phyloP scores from a whole-genome alignment of 192 early-diverging fungal genomes.

The Phycomyces blakesleeanus region DNA sequence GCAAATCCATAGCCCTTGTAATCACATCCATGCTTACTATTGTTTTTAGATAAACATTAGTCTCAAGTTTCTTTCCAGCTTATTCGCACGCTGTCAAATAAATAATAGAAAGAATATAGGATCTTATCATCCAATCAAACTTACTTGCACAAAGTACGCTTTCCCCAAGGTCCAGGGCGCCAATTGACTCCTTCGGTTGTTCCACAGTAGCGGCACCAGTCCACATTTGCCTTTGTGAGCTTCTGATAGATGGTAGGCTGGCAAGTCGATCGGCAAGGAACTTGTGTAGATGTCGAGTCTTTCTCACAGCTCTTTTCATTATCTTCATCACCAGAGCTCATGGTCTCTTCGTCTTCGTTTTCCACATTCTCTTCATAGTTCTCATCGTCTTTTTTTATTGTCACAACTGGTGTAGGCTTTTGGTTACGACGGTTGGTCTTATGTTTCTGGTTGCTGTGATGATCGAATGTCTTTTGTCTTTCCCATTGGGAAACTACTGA shows the following conservation, averaged over 20 bases:
- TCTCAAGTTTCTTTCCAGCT: too few species aligned
- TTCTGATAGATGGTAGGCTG: constrained; percentile 60
- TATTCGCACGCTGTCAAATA: too few species aligned
- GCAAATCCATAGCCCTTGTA: constrained; percentile 94
- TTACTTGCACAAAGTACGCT: constrained; percentile 90
- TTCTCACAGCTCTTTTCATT: too few species aligned
- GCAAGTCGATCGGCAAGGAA: constrained; percentile 24
- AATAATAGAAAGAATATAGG: too few species aligned
- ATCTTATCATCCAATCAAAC: constrained; percentile 27
- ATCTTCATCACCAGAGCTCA: too few species aligned
- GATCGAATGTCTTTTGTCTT: neutral
- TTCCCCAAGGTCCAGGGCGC: constrained; percentile 93
- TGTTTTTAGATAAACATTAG: too few species aligned
- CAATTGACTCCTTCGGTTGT: constrained; percentile 86
- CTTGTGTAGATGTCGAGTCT: neutral
- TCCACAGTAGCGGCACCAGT: constrained; percentile 94
- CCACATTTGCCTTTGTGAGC: constrained; percentile 56
- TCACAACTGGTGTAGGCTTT: too few species aligned
- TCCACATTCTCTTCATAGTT: too few species aligned
- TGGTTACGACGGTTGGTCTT: too few species aligned
- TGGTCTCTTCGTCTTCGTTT: neutral
- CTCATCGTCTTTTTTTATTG: too few species aligned
- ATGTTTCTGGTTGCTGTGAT: too few species aligned
- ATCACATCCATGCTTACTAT: constrained; percentile 89
- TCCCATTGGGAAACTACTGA: neutral